Percentiles rank a stretch among this genome's conserved stretches.
These are phyloP conservation scores for Gastrolobium bilobum DNA, from an alignment of 306 rosid genomes.

Conservation along the genomic window DNA sequence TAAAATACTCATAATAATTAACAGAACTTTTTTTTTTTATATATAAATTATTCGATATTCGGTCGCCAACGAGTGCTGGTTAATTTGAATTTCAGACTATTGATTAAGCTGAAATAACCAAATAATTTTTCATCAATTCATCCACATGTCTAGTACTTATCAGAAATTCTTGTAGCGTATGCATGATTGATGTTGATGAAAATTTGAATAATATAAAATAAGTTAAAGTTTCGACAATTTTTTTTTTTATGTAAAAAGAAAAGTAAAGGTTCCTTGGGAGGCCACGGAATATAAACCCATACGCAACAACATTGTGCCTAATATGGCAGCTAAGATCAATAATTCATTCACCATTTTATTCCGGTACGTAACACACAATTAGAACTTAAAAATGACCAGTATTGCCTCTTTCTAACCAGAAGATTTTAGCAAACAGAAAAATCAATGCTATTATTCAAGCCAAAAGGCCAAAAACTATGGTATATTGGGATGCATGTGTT, in stretches of 20 bases:
- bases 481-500: background rate
- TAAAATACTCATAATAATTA: no score
- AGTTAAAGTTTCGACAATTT: no score
- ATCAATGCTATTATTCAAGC: background rate
- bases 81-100: no score
- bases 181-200: background rate
- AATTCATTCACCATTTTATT: background rate
- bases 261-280: background rate
- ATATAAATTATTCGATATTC: no score
- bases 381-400: background rate
- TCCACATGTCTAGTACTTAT: no score
- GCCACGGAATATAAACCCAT: constrained; percentile 7
- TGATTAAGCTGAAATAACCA: no score
- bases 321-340: background rate
- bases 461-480: constrained; percentile 25
- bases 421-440: constrained; percentile 4
- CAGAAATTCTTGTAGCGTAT: background rate
- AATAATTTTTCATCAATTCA: no score
- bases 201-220: constrained; percentile 8
- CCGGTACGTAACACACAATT: background rate
- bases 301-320: background rate
- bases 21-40: no score
- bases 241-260: no score
- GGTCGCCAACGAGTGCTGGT: no score
- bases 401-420: constrained; percentile 12